Base-by-base conservation (phyloP, 768 basidiomycete species). In the Rhodotorula taiwanensis region DNA sequence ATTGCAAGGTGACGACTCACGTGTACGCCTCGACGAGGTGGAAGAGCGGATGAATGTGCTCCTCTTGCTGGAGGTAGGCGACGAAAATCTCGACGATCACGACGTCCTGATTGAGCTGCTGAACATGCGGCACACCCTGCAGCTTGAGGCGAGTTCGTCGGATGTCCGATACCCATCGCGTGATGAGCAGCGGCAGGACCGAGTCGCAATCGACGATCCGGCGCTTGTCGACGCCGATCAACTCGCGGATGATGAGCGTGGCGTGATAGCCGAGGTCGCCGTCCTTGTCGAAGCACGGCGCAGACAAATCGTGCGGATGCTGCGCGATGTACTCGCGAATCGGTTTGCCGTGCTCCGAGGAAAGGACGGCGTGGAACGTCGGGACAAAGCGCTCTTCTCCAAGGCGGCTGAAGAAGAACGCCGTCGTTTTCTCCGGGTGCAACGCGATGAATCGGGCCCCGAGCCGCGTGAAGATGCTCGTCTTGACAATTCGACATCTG, bases 391-490 rank as follows among this genome's bases (percentile, higher is more conserved):
- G 57, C 1, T 87, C 83, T 69, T 87, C 83, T 49, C 83, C 80
- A n/a, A 98, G 78, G 66, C 89, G 83, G 25, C 82, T 81, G 68
- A 91, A 77, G 75, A 99, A 87, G 75, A 89, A 89, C 53, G 89
- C 84, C 27, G 89, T 81, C 4, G 90, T 87, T 71, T 97, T 88
- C 5, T 76, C 79, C 1, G 90, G 86, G 76, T 95, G 98, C 15
- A 89, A 85, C 75, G 97, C 85, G 27, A 98, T 81, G 76, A 92
- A 98, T 74, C 85, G 84, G 25, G 88, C 90, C 52, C 98, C 78
- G 10, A 92, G 93, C 62, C 88, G 84, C 1, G 94, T 95, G 77
- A 99, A 97, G 2, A 92, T 92, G 70, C 87, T 94, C 56, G 80
- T 82, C 21, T 84, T 83, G 1, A 91, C n/a, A n/a, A n/a, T n/a